phyloP scores from a whole-genome alignment of 345 rosid species.

The Bruguiera gymnorhiza region DNA sequence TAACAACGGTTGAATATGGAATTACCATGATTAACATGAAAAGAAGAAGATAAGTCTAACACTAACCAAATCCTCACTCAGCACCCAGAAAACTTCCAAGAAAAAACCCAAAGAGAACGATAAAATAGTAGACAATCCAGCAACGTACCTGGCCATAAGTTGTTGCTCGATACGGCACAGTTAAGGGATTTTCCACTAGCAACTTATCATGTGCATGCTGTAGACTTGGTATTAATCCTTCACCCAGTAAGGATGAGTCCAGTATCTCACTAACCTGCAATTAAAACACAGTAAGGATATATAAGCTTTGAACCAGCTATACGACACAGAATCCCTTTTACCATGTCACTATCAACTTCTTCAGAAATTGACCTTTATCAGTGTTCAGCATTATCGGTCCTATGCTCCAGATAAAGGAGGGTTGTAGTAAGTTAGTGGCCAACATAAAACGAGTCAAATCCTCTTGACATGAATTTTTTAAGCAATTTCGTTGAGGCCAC shows the following conservation, averaged over 20 bases:
- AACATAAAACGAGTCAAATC: too few species aligned
- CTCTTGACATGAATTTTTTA: too few species aligned
- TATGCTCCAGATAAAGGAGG: too few species aligned
- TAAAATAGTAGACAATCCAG: neutral
- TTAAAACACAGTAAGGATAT: neutral
- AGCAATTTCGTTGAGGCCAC: too few species aligned
- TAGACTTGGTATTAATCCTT: constrained; percentile 88
- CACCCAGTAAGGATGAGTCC: constrained; percentile 92
- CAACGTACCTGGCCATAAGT: constrained; percentile 77
- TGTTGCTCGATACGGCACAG: constrained; percentile 76
- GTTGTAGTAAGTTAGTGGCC: too few species aligned
- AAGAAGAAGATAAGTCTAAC: too few species aligned
- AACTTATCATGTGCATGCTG: constrained; percentile 86
- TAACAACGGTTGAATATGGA: too few species aligned
- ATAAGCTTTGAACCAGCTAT: neutral
- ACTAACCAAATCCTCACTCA: neutral
- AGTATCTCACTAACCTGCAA: constrained; percentile 88
- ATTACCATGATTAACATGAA: too few species aligned
- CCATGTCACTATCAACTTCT: neutral
- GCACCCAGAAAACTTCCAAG: neutral
- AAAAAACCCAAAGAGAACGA: neutral
- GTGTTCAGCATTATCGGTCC: too few species aligned
- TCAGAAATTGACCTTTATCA: neutral
- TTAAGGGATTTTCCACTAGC: constrained; percentile 67
- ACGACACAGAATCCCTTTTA: neutral